phyloP scores from a whole-genome alignment of 768 basidiomycete genomes.

The Collybia mongolica region DNA sequence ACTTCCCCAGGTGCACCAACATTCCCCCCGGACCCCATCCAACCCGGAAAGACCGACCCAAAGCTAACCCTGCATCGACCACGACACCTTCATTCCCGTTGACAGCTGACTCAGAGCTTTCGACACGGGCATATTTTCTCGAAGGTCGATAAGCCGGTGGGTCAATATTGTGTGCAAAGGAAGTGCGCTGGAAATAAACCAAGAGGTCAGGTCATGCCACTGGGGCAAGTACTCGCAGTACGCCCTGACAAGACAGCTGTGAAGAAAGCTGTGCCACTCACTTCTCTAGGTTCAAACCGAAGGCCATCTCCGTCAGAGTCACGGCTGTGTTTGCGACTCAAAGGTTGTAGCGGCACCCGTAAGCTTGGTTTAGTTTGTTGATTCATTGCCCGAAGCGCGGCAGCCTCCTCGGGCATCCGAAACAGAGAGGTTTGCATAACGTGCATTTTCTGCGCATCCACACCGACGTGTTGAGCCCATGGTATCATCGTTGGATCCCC shows the following conservation, averaged over 20 bases:
- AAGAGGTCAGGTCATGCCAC: conserved; percentile 3
- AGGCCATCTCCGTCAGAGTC: conserved; percentile 75
- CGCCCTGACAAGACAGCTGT: background rate
- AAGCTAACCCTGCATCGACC: conserved; percentile 79
- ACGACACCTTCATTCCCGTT: conserved; percentile 62
- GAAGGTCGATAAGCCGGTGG: conserved; percentile 70
- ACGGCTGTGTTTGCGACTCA: conserved; percentile 72
- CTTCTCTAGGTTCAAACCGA: conserved; percentile 62
- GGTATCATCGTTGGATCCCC: conserved; percentile 56
- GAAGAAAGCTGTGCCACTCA: conserved; percentile 22
- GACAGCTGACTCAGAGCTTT: conserved; percentile 62
- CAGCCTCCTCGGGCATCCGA: conserved; percentile 71
- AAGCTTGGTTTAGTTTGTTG: conserved; percentile 34
- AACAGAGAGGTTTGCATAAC: conserved; percentile 94
- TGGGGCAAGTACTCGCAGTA: background rate
- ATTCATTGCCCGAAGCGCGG: conserved; percentile 55
- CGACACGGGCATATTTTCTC: conserved; percentile 78
- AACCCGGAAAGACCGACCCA: conserved; percentile 87
- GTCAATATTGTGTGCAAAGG: conserved; percentile 74
- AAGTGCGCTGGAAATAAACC: conserved; percentile 55
- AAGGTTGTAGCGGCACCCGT: conserved; percentile 32
- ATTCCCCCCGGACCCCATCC: conserved; percentile 86
- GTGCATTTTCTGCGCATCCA: conserved; percentile 88
- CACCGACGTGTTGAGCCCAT: conserved; percentile 70
- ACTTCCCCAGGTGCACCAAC: conserved; percentile 72